phyloP scores from a whole-genome alignment of 2,329 filamentous ascomycete genomes.

The Neonectria punicea region DNA sequence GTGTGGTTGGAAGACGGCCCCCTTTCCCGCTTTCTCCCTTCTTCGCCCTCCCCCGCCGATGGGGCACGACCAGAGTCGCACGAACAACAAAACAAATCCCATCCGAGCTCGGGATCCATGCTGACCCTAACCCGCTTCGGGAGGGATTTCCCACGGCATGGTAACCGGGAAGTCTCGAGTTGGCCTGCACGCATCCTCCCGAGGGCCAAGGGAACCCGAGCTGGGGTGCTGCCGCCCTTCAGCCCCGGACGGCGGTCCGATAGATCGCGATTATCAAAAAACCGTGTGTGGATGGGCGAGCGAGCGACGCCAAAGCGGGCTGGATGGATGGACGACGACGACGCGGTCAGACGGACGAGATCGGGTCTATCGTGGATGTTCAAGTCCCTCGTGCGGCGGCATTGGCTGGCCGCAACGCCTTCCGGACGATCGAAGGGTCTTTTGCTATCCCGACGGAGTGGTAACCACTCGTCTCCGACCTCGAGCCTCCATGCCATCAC shows the following conservation, averaged over 20 bases:
- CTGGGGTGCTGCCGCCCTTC: constrained; percentile 26
- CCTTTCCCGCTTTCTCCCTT: background rate
- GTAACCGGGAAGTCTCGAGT: constrained; percentile 9
- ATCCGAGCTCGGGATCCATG: constrained; percentile 13
- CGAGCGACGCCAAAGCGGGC: background rate
- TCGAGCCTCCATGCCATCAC: constrained; percentile 14
- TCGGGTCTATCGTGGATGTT: background rate
- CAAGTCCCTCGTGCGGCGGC: background rate
- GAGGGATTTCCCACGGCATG: constrained; percentile 12
- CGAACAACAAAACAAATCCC: constrained; percentile 14
- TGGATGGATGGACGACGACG: background rate
- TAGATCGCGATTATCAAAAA: constrained; percentile 32
- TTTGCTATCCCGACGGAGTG: constrained; percentile 40
- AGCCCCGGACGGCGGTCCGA: constrained; percentile 26
- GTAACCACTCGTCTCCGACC: constrained; percentile 30
- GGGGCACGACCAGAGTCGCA: constrained; percentile 6
- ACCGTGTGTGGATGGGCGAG: constrained; percentile 7
- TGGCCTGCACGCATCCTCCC: constrained; percentile 4
- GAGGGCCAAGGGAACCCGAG: constrained; percentile 7
- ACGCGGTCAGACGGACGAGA: constrained; percentile 1
- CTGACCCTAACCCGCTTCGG: constrained; percentile 13
- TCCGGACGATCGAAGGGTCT: constrained; percentile 29
- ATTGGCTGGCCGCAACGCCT: constrained; percentile 14
- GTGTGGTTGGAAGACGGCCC: background rate
- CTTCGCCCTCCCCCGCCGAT: background rate